Conservation (phyloP, 2,329 filamentous ascomycete genomes). For the Talaromyces piceae region DNA sequence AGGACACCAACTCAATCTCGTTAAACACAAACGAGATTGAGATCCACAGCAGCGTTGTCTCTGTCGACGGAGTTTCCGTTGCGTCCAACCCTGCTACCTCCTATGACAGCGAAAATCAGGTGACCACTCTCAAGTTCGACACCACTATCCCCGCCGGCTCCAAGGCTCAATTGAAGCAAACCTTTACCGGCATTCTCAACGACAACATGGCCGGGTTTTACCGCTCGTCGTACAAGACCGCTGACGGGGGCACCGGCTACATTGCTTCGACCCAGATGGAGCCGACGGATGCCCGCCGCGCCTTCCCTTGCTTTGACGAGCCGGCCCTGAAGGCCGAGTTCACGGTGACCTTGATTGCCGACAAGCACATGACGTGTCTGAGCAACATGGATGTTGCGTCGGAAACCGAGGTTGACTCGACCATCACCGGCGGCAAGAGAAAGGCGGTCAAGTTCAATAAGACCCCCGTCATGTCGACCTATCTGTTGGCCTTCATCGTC, state of each 20-base stretch:
- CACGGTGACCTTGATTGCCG: slow-evolving; percentile 82
- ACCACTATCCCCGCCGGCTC: slow-evolving; percentile 64
- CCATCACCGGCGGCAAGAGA: slow-evolving; percentile 56
- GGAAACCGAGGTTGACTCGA: slow-evolving; percentile 64
- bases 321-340: slow-evolving; percentile 89
- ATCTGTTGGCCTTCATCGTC: slow-evolving; percentile 87
- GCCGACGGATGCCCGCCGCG: slow-evolving; percentile 83
- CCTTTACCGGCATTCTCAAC: slow-evolving; percentile 73
- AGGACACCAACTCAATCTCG: slow-evolving; percentile 77
- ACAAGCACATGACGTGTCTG: slow-evolving; percentile 82
- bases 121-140: slow-evolving; percentile 71
- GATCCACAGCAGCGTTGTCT: slow-evolving; percentile 66
- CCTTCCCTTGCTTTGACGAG: slow-evolving; percentile 96
- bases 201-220: slow-evolving; percentile 98
- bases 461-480: slow-evolving; percentile 91
- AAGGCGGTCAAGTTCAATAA: slow-evolving; percentile 90
- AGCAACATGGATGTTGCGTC: slow-evolving; percentile 94
- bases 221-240: slow-evolving; percentile 81
- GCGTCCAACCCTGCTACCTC: slow-evolving; percentile 60
- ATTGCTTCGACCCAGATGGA: slow-evolving; percentile 95
- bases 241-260: slow-evolving; percentile 70
- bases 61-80: slow-evolving; percentile 46
- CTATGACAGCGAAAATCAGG: slow-evolving; percentile 73
- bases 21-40: slow-evolving; percentile 84
- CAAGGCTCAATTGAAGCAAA: slow-evolving; percentile 70